These are phyloP conservation scores for Clavispora santaluciae DNA, from an alignment of 805 yeast genomes.

Conservation along the genomic window DNA sequence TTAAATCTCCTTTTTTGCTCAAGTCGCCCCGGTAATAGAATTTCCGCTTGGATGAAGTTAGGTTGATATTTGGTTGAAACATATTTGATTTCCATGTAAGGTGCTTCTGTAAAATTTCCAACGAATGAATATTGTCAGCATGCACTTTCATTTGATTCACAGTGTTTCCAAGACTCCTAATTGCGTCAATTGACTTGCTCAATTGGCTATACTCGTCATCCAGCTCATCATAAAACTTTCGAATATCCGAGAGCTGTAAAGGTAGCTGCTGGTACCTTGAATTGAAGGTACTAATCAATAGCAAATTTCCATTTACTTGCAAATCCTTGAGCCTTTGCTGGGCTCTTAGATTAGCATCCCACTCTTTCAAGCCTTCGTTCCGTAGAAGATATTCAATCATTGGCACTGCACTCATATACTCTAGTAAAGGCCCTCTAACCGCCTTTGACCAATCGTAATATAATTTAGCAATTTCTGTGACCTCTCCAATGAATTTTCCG, in stretches of 20 bases:
- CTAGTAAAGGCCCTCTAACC: constrained; percentile 50
- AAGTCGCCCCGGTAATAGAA: constrained; percentile 57
- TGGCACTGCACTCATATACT: constrained; percentile 59
- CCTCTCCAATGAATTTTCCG: constrained; percentile 60
- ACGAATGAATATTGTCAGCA: constrained; percentile 54
- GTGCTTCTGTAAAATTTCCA: constrained; percentile 49
- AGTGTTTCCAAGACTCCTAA: constrained; percentile 49
- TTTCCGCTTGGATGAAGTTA: constrained; percentile 47
- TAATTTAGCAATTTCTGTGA: constrained; percentile 49
- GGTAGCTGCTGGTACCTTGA: constrained; percentile 50
- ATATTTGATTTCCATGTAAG: constrained; percentile 48
- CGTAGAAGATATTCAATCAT: constrained; percentile 52
- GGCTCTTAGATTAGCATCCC: constrained; percentile 53
- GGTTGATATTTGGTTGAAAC: constrained; percentile 35
- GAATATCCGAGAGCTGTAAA: constrained; percentile 56
- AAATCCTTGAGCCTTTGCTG: constrained; percentile 45
- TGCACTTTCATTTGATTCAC: constrained; percentile 60
- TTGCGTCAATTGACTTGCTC: constrained; percentile 48
- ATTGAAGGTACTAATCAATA: constrained; percentile 40
- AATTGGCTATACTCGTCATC: constrained; percentile 51
- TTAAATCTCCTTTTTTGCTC: constrained; percentile 57
- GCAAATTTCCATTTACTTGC: constrained; percentile 36
- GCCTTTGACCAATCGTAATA: constrained; percentile 59
- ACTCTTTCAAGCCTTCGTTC: constrained; percentile 49
- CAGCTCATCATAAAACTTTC: constrained; percentile 36